Evolutionary conservation across 179 eudicot species (phyloP).

Genomic region (Patellifolia procumbens): DNA sequence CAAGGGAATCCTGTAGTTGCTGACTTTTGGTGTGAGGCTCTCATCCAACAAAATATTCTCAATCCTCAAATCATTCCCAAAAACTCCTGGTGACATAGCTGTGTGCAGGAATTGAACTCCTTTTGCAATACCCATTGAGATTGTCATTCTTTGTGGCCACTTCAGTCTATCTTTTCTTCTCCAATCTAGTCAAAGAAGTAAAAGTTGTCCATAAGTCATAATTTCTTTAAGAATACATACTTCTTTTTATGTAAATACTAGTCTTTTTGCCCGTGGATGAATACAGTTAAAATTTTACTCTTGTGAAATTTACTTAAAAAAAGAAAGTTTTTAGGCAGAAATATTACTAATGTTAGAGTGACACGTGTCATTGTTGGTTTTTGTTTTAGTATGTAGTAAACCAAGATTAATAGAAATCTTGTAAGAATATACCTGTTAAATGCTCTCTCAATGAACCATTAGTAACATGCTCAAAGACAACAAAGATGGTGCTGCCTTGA

Average conservation of each 20-base stretch:
- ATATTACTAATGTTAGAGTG: no score
- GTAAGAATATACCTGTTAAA: conserved; percentile 49
- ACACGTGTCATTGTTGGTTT: no score
- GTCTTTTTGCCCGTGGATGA: no score
- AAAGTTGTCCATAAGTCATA: background rate
- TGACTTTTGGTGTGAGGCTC: conserved; percentile 70
- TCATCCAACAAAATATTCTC: conserved; percentile 76
- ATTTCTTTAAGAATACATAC: background rate
- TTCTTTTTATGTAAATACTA: background rate
- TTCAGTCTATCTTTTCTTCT: conserved; percentile 68
- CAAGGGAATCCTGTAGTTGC: conserved; percentile 70
- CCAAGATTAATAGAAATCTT: no score
- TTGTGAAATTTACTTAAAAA: no score
- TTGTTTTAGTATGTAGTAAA: no score
- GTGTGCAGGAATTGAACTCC: conserved; percentile 87
- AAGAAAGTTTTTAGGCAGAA: no score
- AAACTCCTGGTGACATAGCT: conserved; percentile 61
- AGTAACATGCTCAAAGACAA: conserved; percentile 69
- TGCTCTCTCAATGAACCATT: conserved; percentile 81
- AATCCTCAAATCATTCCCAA: conserved; percentile 73
- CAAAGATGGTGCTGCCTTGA: conserved; percentile 54
- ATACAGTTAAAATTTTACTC: no score
- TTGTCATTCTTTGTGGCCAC: conserved; percentile 95
- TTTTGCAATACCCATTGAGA: conserved; percentile 72
- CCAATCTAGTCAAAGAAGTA: conserved; percentile 55